These are phyloP conservation scores for Cryptococcus sp. DNA, from an alignment of 1,284 basidiomycete species.

Conservation along the genomic window DNA sequence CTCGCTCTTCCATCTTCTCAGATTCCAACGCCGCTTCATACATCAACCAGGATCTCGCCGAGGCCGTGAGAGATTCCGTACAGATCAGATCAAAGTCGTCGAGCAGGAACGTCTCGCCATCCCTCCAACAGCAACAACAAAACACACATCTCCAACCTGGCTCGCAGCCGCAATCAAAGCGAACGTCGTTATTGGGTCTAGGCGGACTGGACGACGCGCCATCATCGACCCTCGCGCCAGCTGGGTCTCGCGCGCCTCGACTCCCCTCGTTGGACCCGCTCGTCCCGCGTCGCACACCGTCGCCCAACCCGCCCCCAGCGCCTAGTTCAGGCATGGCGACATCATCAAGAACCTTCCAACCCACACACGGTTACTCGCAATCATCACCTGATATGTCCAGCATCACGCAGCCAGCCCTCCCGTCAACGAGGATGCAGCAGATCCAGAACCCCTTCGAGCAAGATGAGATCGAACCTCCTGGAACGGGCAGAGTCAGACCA, in stretches of 20 bases:
- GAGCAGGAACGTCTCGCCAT: background rate
- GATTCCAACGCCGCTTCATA: conserved; percentile 1
- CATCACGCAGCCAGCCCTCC: conserved; percentile 19
- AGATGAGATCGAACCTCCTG: conserved; percentile 34
- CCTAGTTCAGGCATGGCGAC: conserved; percentile 2
- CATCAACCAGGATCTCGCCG: conserved; percentile 35
- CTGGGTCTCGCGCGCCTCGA: conserved; percentile 4
- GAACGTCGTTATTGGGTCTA: conserved; percentile 3
- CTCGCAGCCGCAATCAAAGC: background rate
- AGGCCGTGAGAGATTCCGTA: conserved; percentile 45
- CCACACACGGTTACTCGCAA: conserved; percentile 21
- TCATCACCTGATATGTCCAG: conserved; percentile 26
- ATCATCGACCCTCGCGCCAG: conserved; percentile 1
- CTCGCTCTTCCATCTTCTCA: background rate
- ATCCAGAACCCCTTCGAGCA: conserved; percentile 36
- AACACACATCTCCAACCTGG: background rate
- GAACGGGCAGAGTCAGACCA: conserved; percentile 22
- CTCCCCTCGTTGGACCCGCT: conserved; percentile 23
- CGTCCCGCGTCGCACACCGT: conserved; percentile 24
- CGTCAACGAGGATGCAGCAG: conserved; percentile 21
- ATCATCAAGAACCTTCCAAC: conserved; percentile 9
- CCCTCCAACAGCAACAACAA: background rate
- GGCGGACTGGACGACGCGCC: conserved; percentile 2
- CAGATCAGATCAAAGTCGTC: conserved; percentile 27
- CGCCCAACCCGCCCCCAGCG: conserved; percentile 11